phyloP scores from a whole-genome alignment of 345 rosid genomes.

The Lepidium africanum region DNA sequence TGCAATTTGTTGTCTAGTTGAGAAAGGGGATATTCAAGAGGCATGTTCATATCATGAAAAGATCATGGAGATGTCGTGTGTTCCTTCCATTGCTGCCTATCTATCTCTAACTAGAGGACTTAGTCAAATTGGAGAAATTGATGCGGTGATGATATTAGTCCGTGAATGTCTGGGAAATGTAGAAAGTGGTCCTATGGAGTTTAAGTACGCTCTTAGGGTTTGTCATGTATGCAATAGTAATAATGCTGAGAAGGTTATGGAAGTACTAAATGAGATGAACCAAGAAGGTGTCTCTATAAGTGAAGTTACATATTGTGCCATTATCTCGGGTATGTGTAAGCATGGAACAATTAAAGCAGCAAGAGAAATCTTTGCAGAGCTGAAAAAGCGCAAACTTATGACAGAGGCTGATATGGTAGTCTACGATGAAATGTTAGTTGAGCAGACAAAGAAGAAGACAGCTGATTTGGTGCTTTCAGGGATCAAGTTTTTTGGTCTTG shows the following conservation, averaged over 20 bases:
- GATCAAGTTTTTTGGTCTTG: constrained; percentile 79
- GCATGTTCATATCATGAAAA: constrained; percentile 69
- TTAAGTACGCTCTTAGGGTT: constrained; percentile 58
- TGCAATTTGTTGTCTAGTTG: constrained; percentile 49
- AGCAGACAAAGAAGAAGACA: constrained; percentile 75
- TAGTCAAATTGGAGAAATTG: constrained; percentile 72
- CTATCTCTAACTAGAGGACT: constrained; percentile 61
- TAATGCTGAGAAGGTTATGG: constrained; percentile 49
- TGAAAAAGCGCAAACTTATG: constrained; percentile 45
- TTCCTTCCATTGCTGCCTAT: constrained; percentile 68
- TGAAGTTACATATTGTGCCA: constrained; percentile 55
- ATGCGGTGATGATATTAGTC: constrained; percentile 72
- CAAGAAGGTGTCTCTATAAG: constrained; percentile 50
- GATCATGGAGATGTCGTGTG: constrained; percentile 57
- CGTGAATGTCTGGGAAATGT: constrained; percentile 75
- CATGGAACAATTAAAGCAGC: constrained; percentile 73
- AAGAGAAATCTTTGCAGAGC: constrained; percentile 53
- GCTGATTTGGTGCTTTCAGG: constrained; percentile 74
- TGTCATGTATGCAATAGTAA: constrained; percentile 54
- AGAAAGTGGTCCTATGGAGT: constrained; percentile 63
- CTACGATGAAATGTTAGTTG: constrained; percentile 70
- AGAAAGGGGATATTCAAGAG: constrained; percentile 43
- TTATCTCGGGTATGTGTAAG: constrained; percentile 70
- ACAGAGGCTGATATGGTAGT: constrained; percentile 62
- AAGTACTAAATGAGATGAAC: constrained; percentile 70